Conservation (phyloP, 2,329 filamentous ascomycete species). For the Arthrobotrys conoides region DNA sequence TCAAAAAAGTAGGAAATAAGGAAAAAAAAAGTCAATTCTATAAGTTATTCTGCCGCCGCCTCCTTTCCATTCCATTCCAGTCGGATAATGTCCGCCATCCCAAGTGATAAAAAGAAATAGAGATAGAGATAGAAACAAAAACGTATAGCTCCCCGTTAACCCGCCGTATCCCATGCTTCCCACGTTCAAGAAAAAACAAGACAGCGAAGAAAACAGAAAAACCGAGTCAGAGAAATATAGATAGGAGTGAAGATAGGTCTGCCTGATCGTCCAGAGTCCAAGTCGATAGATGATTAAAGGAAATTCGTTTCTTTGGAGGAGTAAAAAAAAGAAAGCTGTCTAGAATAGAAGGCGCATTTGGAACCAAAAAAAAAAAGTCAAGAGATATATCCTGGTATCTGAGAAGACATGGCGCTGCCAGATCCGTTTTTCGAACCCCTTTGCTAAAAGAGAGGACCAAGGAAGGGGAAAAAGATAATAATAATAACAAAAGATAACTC, state of each 20-base stretch:
- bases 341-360: conserved; percentile 41
- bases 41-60: conserved; percentile 11
- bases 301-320: conserved; percentile 50
- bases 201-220: conserved; percentile 12
- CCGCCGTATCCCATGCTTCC: conserved; percentile 39
- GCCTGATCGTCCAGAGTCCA: conserved; percentile 1
- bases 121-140: not conserved
- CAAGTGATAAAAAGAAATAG: conserved; percentile 6
- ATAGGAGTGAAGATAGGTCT: conserved; percentile 35
- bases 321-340: conserved; percentile 30
- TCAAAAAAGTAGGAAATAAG: not conserved
- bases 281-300: conserved; percentile 40
- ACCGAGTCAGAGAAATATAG: conserved; percentile 9
- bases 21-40: conserved; percentile 26
- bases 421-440: conserved; percentile 42
- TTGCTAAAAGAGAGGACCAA: conserved; percentile 29
- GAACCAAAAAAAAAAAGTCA: conserved; percentile 20
- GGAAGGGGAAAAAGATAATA: conserved; percentile 27
- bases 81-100: conserved; percentile 6
- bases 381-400: conserved; percentile 59
- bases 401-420: conserved; percentile 56
- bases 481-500: conserved; percentile 43
- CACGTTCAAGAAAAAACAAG: conserved; percentile 29
- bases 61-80: conserved; percentile 3
- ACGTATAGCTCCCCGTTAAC: conserved; percentile 19